These are phyloP conservation scores for Spongispora temasekensis DNA, from an alignment of 1,284 basidiomycete species.

Conservation along the genomic window DNA sequence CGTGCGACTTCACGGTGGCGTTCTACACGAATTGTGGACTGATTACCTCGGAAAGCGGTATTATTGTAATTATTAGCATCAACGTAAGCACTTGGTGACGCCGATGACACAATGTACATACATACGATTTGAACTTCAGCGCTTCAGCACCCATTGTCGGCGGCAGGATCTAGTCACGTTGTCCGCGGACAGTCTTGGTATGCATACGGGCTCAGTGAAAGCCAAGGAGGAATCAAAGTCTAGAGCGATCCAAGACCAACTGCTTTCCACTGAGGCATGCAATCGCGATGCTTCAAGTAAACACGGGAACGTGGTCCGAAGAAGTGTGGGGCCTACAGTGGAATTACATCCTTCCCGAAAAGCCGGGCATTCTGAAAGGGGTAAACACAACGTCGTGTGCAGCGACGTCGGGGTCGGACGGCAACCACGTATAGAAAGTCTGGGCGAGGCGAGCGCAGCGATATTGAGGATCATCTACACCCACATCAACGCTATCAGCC, in stretches of 20 bases:
- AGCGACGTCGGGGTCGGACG: background rate
- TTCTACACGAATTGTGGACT: background rate
- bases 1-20: background rate
- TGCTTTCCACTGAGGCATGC: background rate
- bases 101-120: background rate
- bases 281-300: constrained; percentile 9
- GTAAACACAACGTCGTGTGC: constrained; percentile 8
- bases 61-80: constrained; percentile 20
- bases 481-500: constrained; percentile 8
- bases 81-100: background rate
- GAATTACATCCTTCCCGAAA: background rate
- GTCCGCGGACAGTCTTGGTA: constrained; percentile 13
- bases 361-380: constrained; percentile 3
- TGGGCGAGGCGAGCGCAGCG: background rate
- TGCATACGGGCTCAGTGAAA: background rate
- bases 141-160: background rate
- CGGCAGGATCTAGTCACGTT: background rate
- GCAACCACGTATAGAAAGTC: constrained; percentile 1
- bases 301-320: background rate
- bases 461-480: background rate
- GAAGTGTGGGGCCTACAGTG: background rate
- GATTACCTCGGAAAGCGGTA: constrained; percentile 1
- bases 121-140: background rate
- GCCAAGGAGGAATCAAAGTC: constrained; percentile 16
- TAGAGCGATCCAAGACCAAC: constrained; percentile 5